These are phyloP conservation scores for Plectosphaerella cucumerina DNA, from an alignment of 2,329 filamentous ascomycete species.

Conservation along the genomic window DNA sequence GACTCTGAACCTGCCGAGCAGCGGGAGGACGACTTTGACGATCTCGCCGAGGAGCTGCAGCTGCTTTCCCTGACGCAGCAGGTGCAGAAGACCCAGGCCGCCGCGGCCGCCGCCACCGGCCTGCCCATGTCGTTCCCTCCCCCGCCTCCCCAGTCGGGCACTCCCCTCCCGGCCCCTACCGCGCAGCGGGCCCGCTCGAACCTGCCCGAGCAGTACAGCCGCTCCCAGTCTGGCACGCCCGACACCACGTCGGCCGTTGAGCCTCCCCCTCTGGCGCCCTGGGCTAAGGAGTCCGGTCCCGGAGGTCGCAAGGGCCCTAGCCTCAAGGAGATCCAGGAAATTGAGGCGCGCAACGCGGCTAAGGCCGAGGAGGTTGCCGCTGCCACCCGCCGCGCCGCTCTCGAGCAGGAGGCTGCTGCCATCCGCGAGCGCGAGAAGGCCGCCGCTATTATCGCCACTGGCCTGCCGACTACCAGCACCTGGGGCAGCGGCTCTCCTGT, in stretches of 20 bases:
- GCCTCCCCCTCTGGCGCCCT: conserved; percentile 78
- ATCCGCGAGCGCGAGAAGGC: conserved; percentile 58
- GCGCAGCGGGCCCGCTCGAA: conserved; percentile 82
- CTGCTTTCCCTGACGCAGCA: conserved; percentile 73
- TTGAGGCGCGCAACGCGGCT: conserved; percentile 88
- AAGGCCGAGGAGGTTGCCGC: conserved; percentile 79
- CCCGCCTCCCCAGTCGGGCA: conserved; percentile 69
- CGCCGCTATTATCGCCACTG: conserved; percentile 57
- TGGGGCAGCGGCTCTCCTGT: conserved; percentile 81
- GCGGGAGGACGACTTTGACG: neutral
- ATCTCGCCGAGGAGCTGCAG: conserved; percentile 14
- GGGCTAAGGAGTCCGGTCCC: conserved; percentile 80
- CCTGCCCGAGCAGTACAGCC: conserved; percentile 67
- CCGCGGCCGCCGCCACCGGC: conserved; percentile 42
- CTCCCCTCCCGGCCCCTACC: conserved; percentile 81
- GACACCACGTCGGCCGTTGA: conserved; percentile 41
- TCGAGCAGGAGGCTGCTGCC: conserved; percentile 72
- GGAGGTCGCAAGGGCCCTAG: conserved; percentile 78
- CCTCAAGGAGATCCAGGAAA: conserved; percentile 93
- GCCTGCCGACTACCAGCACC: conserved; percentile 81
- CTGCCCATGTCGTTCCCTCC: conserved; percentile 74
- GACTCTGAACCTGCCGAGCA: neutral
- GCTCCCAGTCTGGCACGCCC: conserved; percentile 77
- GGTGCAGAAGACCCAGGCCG: conserved; percentile 68
- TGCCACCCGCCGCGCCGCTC: conserved; percentile 69